Evolutionary conservation across 108 stramenopile species (phyloP), one percentile per base, ranked within the genome.

Genomic region (Nitzschia sp.): DNA sequence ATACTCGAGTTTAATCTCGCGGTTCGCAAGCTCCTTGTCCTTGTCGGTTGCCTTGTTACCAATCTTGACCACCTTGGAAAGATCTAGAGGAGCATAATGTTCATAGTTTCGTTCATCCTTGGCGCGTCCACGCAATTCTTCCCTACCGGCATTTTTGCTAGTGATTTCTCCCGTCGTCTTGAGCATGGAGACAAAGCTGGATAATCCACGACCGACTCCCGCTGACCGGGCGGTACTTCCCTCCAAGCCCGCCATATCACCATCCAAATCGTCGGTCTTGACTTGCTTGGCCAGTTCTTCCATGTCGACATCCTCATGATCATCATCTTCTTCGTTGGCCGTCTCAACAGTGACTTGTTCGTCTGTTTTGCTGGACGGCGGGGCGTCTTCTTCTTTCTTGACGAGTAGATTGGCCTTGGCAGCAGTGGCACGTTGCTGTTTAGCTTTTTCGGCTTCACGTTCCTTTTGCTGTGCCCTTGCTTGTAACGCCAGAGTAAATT

Each of bases 1-100:
- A 74, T 99, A 98, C 66, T 99, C 97, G 2, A 99, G 80, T 67
- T 97, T 97, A 71, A 97, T 82, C 70, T 94, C 89, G 13, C 90
- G 86, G 17, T 77, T 78, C n/a, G 91, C 83, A 27, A 93, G 62
- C 68, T 92, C 89, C 42, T 71, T 61, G 70, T 96, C 93, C 75
- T 91, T 92, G 24, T 89, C 86, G 2, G 75, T 85, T 11, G 90
- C 95, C 21, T 67, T 85, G 3, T 48, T 54, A 30, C 85, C 83
- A 68, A 94, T 84, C 45, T 80, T 84, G 5, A 96, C 95, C 15
- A 93, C 92, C 68, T 88, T 68, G 9, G 78, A 57, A 31, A 96
- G 80, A 75, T 96, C 82, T 11, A 92, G 53, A 1, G 75, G 62
- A 33, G 85, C 87, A 59, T 96, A 94, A 75, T 96, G 89, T 46